These are phyloP conservation scores for Falciphora oryzae DNA, from an alignment of 2,329 filamentous ascomycete genomes.

Conservation along the genomic window DNA sequence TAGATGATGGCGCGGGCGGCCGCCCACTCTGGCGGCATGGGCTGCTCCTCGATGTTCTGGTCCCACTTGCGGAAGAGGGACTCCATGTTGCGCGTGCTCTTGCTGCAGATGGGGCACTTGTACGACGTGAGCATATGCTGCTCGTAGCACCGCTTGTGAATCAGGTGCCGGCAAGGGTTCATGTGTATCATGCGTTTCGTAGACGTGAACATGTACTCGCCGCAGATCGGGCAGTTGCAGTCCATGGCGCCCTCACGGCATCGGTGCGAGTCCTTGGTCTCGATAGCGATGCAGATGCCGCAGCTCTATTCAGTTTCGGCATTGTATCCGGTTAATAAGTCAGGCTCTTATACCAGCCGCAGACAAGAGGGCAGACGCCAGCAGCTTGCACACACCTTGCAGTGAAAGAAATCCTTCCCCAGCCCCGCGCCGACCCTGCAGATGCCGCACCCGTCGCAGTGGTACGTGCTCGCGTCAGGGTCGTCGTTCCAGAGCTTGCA, in stretches of 20 bases:
- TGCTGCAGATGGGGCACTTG: slow-evolving; percentile 94
- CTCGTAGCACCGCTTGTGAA: slow-evolving; percentile 84
- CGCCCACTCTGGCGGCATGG: slow-evolving; percentile 81
- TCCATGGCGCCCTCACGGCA: slow-evolving; percentile 94
- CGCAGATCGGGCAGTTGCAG: slow-evolving; percentile 93
- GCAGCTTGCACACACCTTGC: slow-evolving; percentile 61
- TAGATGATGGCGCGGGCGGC: slow-evolving; percentile 77
- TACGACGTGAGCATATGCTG: slow-evolving; percentile 87
- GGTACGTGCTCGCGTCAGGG: slow-evolving; percentile 84
- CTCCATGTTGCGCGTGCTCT: slow-evolving; percentile 97
- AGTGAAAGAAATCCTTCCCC: slow-evolving; percentile 96
- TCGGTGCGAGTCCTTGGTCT: slow-evolving; percentile 76
- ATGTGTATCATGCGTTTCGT: slow-evolving; percentile 86
- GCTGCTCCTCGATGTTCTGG: slow-evolving; percentile 78
- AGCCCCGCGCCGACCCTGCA: slow-evolving; percentile 86
- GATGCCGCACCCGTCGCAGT: slow-evolving; percentile 93
- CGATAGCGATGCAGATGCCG: slow-evolving; percentile 88
- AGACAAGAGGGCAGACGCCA: background rate
- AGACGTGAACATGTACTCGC: slow-evolving; percentile 94
- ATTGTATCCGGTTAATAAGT: background rate
- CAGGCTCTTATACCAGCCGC: background rate
- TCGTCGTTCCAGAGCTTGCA: slow-evolving; percentile 99
- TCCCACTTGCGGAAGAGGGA: slow-evolving; percentile 88
- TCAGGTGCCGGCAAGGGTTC: slow-evolving; percentile 82
- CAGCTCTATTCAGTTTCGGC: slow-evolving; percentile 41